These are phyloP conservation scores for Posidonia oceanica DNA, from an alignment of 116 monocot genomes.

Conservation along the genomic window DNA sequence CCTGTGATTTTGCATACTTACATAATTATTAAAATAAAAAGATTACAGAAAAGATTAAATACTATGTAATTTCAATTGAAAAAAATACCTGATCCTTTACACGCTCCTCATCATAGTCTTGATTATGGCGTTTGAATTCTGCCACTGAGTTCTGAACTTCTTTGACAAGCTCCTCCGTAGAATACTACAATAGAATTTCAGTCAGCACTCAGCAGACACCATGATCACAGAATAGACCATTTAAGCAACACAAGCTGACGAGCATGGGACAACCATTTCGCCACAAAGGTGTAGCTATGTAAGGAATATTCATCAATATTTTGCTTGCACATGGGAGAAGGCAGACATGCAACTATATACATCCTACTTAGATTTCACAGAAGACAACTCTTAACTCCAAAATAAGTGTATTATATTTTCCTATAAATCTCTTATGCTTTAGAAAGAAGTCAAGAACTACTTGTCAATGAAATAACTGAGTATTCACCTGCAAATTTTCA, in stretches of 20 bases:
- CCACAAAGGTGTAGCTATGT: no score
- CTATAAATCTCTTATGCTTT: no score
- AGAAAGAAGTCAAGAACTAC: not conserved
- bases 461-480: not conserved
- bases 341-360: no score
- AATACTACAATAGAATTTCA: slow-evolving; percentile 35
- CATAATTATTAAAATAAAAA: no score
- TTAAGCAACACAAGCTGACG: no score
- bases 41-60: not conserved
- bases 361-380: no score
- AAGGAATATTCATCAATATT: no score
- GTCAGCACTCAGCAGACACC: slow-evolving; percentile 1
- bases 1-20: no score
- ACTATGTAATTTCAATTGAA: not conserved
- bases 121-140: slow-evolving; percentile 88
- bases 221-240: not conserved
- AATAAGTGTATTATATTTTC: not conserved
- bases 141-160: slow-evolving; percentile 76
- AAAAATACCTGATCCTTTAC: slow-evolving; percentile 64
- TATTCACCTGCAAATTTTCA: slow-evolving; percentile 77
- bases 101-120: slow-evolving; percentile 88
- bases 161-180: slow-evolving; percentile 75
- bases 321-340: no score
- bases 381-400: not conserved
- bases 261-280: no score